Evolutionary conservation across 2,329 filamentous ascomycete species (phyloP), one percentile per base, ranked within the genome.

Genomic region (Lasiodiplodia gonubiensis): DNA sequence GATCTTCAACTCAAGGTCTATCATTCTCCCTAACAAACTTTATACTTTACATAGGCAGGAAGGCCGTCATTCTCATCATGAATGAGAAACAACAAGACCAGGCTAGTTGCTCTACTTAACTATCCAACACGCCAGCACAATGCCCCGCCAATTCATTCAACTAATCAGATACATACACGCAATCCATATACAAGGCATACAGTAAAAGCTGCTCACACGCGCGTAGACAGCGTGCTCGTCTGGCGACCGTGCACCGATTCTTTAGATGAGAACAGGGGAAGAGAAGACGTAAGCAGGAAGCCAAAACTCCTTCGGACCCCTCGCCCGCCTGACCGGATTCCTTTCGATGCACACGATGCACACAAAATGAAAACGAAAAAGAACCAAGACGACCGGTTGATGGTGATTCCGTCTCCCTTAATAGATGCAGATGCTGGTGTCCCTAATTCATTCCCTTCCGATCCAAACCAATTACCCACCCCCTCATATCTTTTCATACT

Each of bases 341-440:
- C 12, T 63, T 23, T n/a, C 27, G 25, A 63, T 63, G 46, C 59
- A 63, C 42, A 21, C 23, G n/a, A 63, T 51, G 59, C 59, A 63
- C 42, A 46, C 59, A 63, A 21, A 46, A 3, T 3, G 12, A 42
- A 46, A 46, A 6, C 18, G 2, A 46, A 21, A n/a, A 46, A 46
- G 18, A 46, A 46, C 42, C 42, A 46, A 21, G 42, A 46, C 8
- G 7, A 46, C 42, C 42, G 27, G 51, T 27, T 30, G 49, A 63
- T 16, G 27, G 21, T n/a, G 21, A 48, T 42, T n/a, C 25, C 57
- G 39, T 49, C 57, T 48, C n/a, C n/a, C 42, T 18, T 11, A 8
- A 14, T 33, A 23, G 33, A 61, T 61, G 57, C 59, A 63, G 42
- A 46, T 16, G 14, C 49, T 63, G 59, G 42, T 46, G 23, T 37